Base-by-base conservation (phyloP, 2,329 filamentous ascomycete genomes). In the Fusarium xylarioides region DNA sequence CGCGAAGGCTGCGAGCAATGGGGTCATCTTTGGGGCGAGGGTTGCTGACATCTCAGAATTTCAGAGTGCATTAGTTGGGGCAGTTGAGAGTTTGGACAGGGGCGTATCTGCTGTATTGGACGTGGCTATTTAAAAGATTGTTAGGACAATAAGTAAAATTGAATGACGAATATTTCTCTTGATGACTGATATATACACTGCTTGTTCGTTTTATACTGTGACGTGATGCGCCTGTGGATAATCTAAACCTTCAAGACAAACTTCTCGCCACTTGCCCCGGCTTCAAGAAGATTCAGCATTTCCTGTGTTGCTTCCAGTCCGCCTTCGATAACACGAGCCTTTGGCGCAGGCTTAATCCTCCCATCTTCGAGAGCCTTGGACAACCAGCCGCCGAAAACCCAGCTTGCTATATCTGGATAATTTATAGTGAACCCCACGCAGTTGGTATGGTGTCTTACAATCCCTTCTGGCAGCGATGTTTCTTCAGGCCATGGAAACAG, bases 61-160 rank as follows among this genome's bases (percentile, higher is more conserved):
- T 10, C 35, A 40, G 11, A 28, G 5, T 19, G 64, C 64, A 1
- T 10, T 67, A 2, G 14, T 2, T 12, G 23, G 28, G 3, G 64
- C 64, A n/a, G 16, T 61, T 2, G 44, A 67, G 38, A 67, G 63
- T 5, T 40, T 67, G 3, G 63, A 67, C 2, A 40, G 63, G 5
- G 63, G 64, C 5, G 63, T 67, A 0, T 67, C 64, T 1, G 64
- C 64, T 7, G 63, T 67, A 0, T 26, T 67, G 10, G 64, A 67
- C n/a, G 52, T 67, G 26, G 64, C 64, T 7, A 67, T 61, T 11
- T 54, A 34, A 40, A 30, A n/a, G 2, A 18, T 18, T 5, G 7
- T 8, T 19, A 18, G n/a, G 16, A 23, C 9, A 23, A 15, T 2
- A 23, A 3, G 5, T 8, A 18, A 23, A 18, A 16, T 1, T 42